Conservation (phyloP, 768 basidiomycete genomes). For the Pisolithus microcarpus region DNA sequence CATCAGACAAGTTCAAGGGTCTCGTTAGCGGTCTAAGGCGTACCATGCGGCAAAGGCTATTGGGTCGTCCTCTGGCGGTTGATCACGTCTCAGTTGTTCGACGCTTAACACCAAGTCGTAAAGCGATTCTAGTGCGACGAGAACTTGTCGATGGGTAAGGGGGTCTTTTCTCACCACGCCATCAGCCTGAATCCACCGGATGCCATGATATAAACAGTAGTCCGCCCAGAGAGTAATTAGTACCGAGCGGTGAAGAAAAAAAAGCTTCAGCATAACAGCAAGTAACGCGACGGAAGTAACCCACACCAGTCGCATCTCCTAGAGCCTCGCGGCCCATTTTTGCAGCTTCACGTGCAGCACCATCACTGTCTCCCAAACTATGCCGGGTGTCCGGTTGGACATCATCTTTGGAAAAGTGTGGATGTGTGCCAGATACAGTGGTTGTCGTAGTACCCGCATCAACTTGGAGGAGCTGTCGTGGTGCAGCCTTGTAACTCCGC, state of each 20-base stretch:
- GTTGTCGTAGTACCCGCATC: slow-evolving; percentile 41
- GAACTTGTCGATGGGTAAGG: slow-evolving; percentile 68
- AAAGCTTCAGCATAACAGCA: slow-evolving; percentile 7
- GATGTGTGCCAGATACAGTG: slow-evolving; percentile 36
- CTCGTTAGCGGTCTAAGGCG: slow-evolving; percentile 10
- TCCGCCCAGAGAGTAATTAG: background rate
- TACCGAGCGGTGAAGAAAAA: background rate
- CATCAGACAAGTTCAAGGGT: background rate
- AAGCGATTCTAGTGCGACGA: slow-evolving; percentile 73
- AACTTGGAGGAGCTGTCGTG: slow-evolving; percentile 90
- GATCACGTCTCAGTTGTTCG: slow-evolving; percentile 78
- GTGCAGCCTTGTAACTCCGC: slow-evolving; percentile 92
- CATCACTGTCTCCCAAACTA: slow-evolving; percentile 33
- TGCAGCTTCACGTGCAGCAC: slow-evolving; percentile 66
- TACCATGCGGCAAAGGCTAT: slow-evolving; percentile 41
- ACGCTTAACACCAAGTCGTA: slow-evolving; percentile 80
- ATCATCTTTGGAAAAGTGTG: slow-evolving; percentile 50
- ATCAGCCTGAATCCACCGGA: slow-evolving; percentile 38
- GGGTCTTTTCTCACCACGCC: slow-evolving; percentile 64
- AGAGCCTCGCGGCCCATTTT: slow-evolving; percentile 70
- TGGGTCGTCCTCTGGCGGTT: slow-evolving; percentile 51
- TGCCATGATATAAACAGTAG: background rate
- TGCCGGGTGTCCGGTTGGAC: slow-evolving; percentile 13
- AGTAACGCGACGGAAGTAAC: slow-evolving; percentile 2
- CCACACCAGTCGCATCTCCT: slow-evolving; percentile 50